Base-by-base conservation (phyloP, 1,284 basidiomycete genomes). In the Peniophora sp. region DNA sequence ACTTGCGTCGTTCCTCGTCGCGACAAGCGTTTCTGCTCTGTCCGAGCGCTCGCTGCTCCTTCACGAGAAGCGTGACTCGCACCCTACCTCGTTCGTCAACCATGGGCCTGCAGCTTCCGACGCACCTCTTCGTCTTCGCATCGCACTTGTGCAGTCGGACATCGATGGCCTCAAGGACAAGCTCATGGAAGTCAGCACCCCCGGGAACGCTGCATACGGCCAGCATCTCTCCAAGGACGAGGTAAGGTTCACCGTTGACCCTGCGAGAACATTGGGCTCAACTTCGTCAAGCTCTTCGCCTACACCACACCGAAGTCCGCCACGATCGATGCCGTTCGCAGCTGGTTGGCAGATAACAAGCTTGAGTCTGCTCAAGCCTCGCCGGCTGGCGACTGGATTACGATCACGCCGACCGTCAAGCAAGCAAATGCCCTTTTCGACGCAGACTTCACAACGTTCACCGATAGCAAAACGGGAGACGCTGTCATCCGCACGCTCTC, bases 321-420 rank as follows among this genome's bases (percentile, higher is more conserved):
- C 14, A 67, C 67, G 9, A 57, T 69, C 3, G 53, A 60, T 12
- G 62, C 66, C 6, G 69, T 75, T 8, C 63, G 64, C 34, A 47
- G 65, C 16, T 75, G 69, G 69, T 59, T 75, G 8, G 52, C 59
- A 9, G 62, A 62, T 38, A 65, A 72, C 55, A 65, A 60, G 10
- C 60, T 74, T 45, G 62, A 51, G n/a, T 61, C 65, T 17, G 58
- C 56, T 49, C 56, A 60, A 3, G 52, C 60, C 38, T 64, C 69
- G 9, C 60, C 66, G 48, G 65, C 63, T 35, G 71, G 69, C 5
- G 72, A 74, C 54, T 75, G 71, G 71, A 51, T 75, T 36, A 52
- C 60, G 3, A 62, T 76, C 55, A 59, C 64, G 11, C 57, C 70
- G 17, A 63, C 70, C 11, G 64, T 71, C 38, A 61, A 63, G 52